Percentiles rank a stretch among this genome's conserved stretches.
Conservation (phyloP, 202 grass and related monocot genomes). For the Hordeum pubiflorum region DNA sequence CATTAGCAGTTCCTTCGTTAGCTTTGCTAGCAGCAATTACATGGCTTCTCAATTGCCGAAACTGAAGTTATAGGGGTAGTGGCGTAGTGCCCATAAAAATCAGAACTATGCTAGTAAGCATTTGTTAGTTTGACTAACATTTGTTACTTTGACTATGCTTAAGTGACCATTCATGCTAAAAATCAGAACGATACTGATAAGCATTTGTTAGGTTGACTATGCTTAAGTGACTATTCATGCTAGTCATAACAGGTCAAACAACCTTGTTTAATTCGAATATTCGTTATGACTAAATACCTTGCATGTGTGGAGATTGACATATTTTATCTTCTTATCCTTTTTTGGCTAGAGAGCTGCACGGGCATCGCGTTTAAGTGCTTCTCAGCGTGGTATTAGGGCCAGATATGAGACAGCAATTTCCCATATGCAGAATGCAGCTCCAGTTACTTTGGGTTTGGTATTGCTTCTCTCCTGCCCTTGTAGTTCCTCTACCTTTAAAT, state of each 20-base stretch:
- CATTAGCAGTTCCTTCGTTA: not conserved
- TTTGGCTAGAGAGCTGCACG: constrained; percentile 32
- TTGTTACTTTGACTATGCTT: not conserved
- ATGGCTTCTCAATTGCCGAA: not conserved
- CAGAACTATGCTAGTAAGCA: not conserved
- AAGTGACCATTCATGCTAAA: not conserved
- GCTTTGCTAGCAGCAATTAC: constrained; percentile 2
- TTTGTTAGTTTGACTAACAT: constrained; percentile 3
- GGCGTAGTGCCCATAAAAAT: not conserved
- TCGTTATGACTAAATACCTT: not conserved
- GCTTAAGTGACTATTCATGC: not conserved
- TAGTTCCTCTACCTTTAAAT: constrained; percentile 3
- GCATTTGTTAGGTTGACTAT: constrained; percentile 5
- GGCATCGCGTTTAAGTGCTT: constrained; percentile 10
- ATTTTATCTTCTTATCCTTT: constrained; percentile 1
- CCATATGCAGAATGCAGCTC: not conserved
- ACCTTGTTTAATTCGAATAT: not conserved
- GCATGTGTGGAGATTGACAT: constrained; percentile 14
- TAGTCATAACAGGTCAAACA: not conserved
- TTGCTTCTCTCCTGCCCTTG: not conserved
- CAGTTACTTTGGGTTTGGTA: constrained; percentile 26
- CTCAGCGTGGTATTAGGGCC: constrained; percentile 11
- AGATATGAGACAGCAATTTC: constrained; percentile 4
- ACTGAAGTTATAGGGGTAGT: not conserved
- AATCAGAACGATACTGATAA: not conserved